These are phyloP conservation scores for Tetragonia tetragonoides DNA, from an alignment of 148 eudicot genomes.

Conservation along the genomic window DNA sequence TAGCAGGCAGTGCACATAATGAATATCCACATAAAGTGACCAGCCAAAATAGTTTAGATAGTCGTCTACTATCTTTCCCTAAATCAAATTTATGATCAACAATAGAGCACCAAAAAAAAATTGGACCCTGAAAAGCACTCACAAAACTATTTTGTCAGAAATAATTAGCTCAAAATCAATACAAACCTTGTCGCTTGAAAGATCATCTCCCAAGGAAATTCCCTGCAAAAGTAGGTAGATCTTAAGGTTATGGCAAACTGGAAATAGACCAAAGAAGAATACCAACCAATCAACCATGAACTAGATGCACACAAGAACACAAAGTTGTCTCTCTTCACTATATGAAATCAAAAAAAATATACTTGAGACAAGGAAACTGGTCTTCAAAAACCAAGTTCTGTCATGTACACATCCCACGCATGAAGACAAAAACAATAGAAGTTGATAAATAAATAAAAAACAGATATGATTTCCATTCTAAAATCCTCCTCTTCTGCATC, in stretches of 20 bases:
- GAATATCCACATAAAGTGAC: neutral
- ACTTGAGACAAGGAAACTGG: neutral
- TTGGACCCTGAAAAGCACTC: neutral
- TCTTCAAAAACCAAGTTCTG: neutral
- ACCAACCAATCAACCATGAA: neutral
- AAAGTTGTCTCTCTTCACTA: neutral
- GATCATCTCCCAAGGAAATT: conserved; percentile 45
- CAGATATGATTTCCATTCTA: neutral
- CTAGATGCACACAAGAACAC: neutral
- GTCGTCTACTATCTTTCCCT: neutral
- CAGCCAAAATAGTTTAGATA: too few relatives aligned
- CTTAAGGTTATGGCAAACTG: neutral
- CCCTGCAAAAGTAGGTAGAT: conserved; percentile 43
- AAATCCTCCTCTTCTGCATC: neutral
- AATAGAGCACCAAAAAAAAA: neutral
- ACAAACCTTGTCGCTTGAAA: conserved; percentile 52
- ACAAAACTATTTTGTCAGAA: neutral
- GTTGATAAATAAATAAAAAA: neutral
- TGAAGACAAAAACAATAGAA: neutral
- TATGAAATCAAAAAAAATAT: neutral
- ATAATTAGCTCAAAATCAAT: neutral
- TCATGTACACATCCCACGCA: neutral
- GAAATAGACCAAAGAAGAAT: neutral
- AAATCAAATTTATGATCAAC: neutral
- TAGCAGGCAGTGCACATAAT: neutral